These are phyloP conservation scores for Funneliformis geosporum DNA, from an alignment of 192 early-diverging fungal genomes.

Conservation along the genomic window DNA sequence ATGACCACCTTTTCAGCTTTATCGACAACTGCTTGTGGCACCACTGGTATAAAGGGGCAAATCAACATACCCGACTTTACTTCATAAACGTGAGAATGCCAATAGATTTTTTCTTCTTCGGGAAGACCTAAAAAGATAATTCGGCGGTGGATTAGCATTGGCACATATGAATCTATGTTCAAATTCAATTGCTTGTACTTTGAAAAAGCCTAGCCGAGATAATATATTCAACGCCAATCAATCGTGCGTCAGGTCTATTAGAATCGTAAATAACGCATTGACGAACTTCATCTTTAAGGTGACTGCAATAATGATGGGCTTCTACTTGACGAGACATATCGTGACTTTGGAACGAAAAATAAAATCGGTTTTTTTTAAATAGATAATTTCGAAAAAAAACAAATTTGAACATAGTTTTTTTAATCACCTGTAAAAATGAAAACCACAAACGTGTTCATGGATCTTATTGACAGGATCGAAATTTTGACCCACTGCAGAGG, in stretches of 20 bases:
- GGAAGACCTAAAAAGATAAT: slow-evolving; percentile 33
- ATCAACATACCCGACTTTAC: slow-evolving; percentile 46
- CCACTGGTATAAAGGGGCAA: slow-evolving; percentile 35
- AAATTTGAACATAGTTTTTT: neutral
- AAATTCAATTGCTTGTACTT: slow-evolving; percentile 27
- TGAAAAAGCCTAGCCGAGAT: slow-evolving; percentile 56
- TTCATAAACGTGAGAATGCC: slow-evolving; percentile 63
- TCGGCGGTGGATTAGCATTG: neutral
- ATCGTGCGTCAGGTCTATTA: slow-evolving; percentile 38
- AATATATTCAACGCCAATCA: slow-evolving; percentile 63
- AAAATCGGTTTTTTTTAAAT: neutral
- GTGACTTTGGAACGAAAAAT: slow-evolving; percentile 27
- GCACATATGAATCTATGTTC: neutral
- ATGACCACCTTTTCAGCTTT: slow-evolving; percentile 41
- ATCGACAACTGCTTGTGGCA: slow-evolving; percentile 31
- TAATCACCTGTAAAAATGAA: slow-evolving; percentile 49
- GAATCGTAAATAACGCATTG: slow-evolving; percentile 62
- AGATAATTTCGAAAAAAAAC: neutral
- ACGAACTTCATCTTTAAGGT: slow-evolving; percentile 50
- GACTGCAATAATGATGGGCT: slow-evolving; percentile 56
- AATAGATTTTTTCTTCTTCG: slow-evolving; percentile 54
- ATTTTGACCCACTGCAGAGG: slow-evolving; percentile 35
- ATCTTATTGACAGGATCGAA: slow-evolving; percentile 43
- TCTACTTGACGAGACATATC: slow-evolving; percentile 49
- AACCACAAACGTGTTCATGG: slow-evolving; percentile 46